Conservation (phyloP, 352 stramenopile genomes). For the Globisporangium cylindrosporum region DNA sequence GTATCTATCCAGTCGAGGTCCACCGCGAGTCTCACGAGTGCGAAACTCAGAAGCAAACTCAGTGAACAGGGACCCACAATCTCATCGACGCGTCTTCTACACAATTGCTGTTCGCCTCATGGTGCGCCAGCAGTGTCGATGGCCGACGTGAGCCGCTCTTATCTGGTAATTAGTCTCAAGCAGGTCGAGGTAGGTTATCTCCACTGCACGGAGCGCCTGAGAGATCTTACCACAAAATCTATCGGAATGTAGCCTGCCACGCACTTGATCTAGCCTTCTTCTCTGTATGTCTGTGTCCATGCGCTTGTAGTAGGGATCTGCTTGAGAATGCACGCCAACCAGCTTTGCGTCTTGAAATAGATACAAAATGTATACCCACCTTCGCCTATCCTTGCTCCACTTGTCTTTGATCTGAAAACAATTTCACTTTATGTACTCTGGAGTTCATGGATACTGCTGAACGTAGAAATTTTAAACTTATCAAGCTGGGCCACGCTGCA, state of each 20-base stretch:
- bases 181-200: too few relatives aligned
- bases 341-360: not conserved
- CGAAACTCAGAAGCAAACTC: not conserved
- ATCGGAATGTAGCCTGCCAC: too few relatives aligned
- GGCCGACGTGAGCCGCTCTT: too few relatives aligned
- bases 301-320: not conserved
- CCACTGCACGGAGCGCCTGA: too few relatives aligned
- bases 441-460: not conserved
- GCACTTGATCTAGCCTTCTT: too few relatives aligned
- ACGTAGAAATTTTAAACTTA: too few relatives aligned
- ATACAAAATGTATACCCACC: not conserved
- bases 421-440: too few relatives aligned
- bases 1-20: not conserved
- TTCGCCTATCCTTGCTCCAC: not conserved
- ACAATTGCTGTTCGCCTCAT: too few relatives aligned
- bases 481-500: not conserved
- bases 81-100: not conserved
- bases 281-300: too few relatives aligned
- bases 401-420: not conserved
- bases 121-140: too few relatives aligned
- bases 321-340: not conserved
- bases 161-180: too few relatives aligned
- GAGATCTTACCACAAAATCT: too few relatives aligned
- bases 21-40: not conserved
- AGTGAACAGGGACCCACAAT: not conserved